These are phyloP conservation scores for Fraxinus platypoda DNA, from an alignment of 305 asterid species.

Conservation along the genomic window DNA sequence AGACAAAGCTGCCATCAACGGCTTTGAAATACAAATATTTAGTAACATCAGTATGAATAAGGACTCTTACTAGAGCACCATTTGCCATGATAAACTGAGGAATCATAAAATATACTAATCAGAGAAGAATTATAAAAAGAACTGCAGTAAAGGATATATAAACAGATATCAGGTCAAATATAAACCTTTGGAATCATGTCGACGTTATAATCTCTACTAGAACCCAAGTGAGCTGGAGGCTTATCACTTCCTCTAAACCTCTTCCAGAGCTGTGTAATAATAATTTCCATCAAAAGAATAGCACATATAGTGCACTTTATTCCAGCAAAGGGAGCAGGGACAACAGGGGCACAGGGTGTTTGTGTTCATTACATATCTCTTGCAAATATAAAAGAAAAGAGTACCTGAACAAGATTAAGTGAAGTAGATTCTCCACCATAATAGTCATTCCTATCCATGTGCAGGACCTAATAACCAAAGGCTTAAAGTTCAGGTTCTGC, in stretches of 20 bases:
- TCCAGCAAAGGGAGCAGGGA: neutral
- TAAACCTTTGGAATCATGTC: slow-evolving; percentile 96
- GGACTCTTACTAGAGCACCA: slow-evolving; percentile 90
- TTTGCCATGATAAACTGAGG: slow-evolving; percentile 95
- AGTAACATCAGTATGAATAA: slow-evolving; percentile 92
- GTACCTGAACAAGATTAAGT: slow-evolving; percentile 60
- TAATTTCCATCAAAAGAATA: slow-evolving; percentile 5
- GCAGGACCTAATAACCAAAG: slow-evolving; percentile 69
- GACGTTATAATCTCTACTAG: slow-evolving; percentile 89
- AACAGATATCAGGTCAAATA: slow-evolving; percentile 16
- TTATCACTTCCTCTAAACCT: slow-evolving; percentile 84
- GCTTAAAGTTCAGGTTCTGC: neutral
- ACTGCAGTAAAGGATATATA: slow-evolving; percentile 11
- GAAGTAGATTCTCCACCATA: slow-evolving; percentile 89
- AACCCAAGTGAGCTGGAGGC: slow-evolving; percentile 85
- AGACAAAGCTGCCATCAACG: slow-evolving; percentile 91
- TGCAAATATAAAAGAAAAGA: slow-evolving; percentile 5
- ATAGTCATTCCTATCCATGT: slow-evolving; percentile 97
- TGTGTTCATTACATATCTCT: neutral
- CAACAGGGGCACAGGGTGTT: neutral
- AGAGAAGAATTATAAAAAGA: slow-evolving; percentile 25
- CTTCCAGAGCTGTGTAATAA: slow-evolving; percentile 72
- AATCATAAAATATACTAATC: neutral
- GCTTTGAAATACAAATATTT: slow-evolving; percentile 90
- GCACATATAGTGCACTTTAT: slow-evolving; percentile 5